phyloP scores from a whole-genome alignment of 2,329 filamentous ascomycete species.

The Trichoderma koningii region DNA sequence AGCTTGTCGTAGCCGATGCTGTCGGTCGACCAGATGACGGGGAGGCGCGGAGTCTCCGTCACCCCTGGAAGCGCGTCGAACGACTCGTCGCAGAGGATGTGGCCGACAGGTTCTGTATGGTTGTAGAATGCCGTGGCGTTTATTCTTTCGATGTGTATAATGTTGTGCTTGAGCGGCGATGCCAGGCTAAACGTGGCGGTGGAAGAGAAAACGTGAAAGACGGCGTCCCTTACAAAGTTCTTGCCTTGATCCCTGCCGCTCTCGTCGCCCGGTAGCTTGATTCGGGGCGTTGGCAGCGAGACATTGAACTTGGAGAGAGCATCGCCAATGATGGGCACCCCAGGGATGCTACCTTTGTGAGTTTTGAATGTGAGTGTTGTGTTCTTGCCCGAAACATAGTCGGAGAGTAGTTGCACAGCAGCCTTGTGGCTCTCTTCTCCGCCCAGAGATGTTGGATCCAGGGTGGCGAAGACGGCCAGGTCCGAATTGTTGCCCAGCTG shows the following conservation, averaged over 20 bases:
- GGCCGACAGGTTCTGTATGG: constrained; percentile 73
- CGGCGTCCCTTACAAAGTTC: constrained; percentile 82
- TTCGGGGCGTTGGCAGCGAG: constrained; percentile 68
- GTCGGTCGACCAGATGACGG: constrained; percentile 76
- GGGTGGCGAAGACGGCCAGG: constrained; percentile 67
- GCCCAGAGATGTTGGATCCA: constrained; percentile 67
- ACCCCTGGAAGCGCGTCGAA: constrained; percentile 77
- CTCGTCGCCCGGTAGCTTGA: constrained; percentile 58
- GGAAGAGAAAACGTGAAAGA: constrained; percentile 82
- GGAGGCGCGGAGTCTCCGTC: constrained; percentile 72
- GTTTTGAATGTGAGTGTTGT: constrained; percentile 74
- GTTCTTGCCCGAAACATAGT: constrained; percentile 87
- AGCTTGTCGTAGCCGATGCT: constrained; percentile 83
- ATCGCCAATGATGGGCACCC: constrained; percentile 69
- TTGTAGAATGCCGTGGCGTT: constrained; percentile 88
- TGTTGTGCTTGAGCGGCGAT: constrained; percentile 74
- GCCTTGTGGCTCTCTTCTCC: constrained; percentile 62
- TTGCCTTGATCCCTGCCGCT: constrained; percentile 43
- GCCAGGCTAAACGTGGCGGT: constrained; percentile 81
- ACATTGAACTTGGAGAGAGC: constrained; percentile 72
- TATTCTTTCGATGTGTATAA: constrained; percentile 74
- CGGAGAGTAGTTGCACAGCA: constrained; percentile 74
- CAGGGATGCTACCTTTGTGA: constrained; percentile 72
- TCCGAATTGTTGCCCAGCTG: constrained; percentile 71
- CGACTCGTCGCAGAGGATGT: constrained; percentile 71